Conservation (phyloP, 345 rosid species). For the Mallotus nudiflorus region DNA sequence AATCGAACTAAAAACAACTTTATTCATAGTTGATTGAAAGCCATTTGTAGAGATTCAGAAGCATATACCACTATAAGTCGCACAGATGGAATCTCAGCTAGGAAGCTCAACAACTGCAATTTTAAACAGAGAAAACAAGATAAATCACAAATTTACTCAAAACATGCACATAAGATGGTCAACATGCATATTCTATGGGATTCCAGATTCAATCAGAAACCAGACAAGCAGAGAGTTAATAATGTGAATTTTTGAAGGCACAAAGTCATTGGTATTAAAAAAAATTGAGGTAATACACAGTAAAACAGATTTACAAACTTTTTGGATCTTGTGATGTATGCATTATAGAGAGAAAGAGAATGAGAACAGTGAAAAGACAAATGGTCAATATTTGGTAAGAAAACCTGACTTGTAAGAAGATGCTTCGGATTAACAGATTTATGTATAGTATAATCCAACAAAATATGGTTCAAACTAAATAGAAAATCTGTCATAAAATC, state of each 20-base stretch:
- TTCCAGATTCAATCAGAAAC: conserved; percentile 2
- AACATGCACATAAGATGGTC: background rate
- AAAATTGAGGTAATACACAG: background rate
- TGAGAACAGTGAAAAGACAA: background rate
- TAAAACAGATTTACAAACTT: background rate
- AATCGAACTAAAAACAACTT: background rate
- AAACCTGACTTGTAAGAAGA: background rate
- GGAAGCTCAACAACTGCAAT: conserved; percentile 74
- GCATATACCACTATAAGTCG: conserved; percentile 70
- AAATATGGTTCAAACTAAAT: background rate
- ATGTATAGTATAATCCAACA: background rate
- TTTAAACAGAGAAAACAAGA: conserved; percentile 17
- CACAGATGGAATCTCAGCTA: conserved; percentile 72
- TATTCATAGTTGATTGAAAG: conserved; percentile 3
- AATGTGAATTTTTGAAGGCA: background rate
- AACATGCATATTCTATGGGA: background rate
- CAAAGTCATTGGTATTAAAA: background rate
- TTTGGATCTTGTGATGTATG: background rate
- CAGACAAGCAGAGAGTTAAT: background rate
- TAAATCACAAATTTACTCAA: background rate
- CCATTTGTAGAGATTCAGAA: conserved; percentile 6
- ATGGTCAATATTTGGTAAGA: background rate
- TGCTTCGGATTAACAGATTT: background rate
- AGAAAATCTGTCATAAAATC: too few relatives aligned
- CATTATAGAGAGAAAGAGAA: background rate